Base-by-base conservation (phyloP, 176 grass and related monocot genomes). In the Panicum miliaceum region DNA sequence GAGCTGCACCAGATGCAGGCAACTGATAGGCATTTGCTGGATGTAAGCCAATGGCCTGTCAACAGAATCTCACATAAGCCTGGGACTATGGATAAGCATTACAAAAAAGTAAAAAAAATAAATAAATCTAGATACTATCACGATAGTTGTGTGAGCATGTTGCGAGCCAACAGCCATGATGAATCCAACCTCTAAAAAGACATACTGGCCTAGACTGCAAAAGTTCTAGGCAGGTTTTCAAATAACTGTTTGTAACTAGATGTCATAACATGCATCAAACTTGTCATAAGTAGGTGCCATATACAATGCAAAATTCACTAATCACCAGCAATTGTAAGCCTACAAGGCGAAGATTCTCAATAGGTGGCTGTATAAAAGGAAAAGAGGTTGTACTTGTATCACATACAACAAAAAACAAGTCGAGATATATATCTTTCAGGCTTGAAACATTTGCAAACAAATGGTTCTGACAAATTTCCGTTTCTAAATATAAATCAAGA, bases 1-100 rank as follows among this genome's bases (percentile, higher is more conserved):
- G 86, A 81, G 68, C 36, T 79, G 81, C 42, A 79, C 43, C 67
- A 77, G 77, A 63, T 69, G 75, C 73, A 82, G 88, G 81, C 19
- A 86, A 74, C 53, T 86, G 89, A 61, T 79, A 79, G 81, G 27
- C 62, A 72, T 84, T 89, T 65, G 73, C 69, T 73, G 77, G 58
- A 81, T 87, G 84, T 35, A 79, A 79, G 37, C 78, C 63, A 76
- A 87, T 67, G 36, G 61, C 73, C 92, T 82, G 77, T 40, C 16
- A 78, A 80, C 26, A 80, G 14, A 84, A 73, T 71, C 67, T 36
- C 10, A 61, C 56, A 84, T 42, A 54, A 77, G 70, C 6, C 6
- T 64, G 41, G 16, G 8, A 48, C 12, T 52, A 37, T 27, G n/a
- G 60, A 68, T 38, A 76, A 60, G 51, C 38, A 75, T 68, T 84